These are phyloP conservation scores for Asterochloris sp. DNA, from an alignment of 139 green algal species.

Conservation along the genomic window DNA sequence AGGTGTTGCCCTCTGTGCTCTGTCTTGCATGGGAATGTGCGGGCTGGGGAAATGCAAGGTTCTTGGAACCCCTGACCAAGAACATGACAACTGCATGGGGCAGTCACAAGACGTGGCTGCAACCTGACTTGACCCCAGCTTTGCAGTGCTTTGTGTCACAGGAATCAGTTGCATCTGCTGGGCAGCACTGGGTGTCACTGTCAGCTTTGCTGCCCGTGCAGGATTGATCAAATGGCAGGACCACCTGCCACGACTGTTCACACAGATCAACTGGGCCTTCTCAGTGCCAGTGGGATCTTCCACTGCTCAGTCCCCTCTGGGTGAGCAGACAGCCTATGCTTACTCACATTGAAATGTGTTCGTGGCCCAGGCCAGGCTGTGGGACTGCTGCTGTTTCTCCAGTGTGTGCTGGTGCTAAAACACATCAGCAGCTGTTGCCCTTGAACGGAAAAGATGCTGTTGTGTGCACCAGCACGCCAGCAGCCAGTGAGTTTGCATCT, in stretches of 20 bases:
- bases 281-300: slow-evolving; percentile 71
- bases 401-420: neutral
- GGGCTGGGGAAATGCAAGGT: no score
- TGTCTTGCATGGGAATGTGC: neutral
- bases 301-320: slow-evolving; percentile 33
- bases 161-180: neutral
- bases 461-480: neutral
- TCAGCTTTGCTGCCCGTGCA: slow-evolving; percentile 15
- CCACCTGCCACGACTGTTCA: slow-evolving; percentile 53
- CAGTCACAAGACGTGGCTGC: neutral
- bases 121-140: neutral
- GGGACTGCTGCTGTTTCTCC: neutral
- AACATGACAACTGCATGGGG: neutral
- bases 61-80: no score
- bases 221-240: slow-evolving; percentile 56
- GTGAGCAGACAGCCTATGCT: slow-evolving; percentile 22
- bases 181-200: neutral
- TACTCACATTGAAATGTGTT: neutral
- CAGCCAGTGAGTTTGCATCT: neutral
- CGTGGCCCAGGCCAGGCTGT: neutral
- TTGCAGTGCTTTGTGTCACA: neutral
- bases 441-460: neutral
- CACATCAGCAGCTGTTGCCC: neutral
- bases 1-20: neutral
- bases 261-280: slow-evolving; percentile 55